Percentiles rank a stretch among this genome's conserved stretches.
Conservation (phyloP, 371 early-diverging fungal genomes). For the Syncephalis plumigaleata region DNA sequence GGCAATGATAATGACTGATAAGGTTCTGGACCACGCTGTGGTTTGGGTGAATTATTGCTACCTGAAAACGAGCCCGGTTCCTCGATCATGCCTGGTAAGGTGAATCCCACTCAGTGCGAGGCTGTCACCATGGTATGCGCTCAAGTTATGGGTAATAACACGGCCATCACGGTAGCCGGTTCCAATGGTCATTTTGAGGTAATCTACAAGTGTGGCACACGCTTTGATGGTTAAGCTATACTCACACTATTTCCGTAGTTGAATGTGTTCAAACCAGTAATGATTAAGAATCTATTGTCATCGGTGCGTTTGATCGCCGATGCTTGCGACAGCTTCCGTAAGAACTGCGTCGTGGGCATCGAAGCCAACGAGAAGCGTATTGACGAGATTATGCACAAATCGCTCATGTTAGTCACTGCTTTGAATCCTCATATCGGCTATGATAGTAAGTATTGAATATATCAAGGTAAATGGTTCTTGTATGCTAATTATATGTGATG, state of each 20-base stretch:
- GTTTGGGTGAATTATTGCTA: constrained; percentile 79
- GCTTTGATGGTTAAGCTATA: background rate
- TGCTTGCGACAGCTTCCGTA: constrained; percentile 67
- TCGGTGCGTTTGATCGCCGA: constrained; percentile 73
- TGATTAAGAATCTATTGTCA: constrained; percentile 87
- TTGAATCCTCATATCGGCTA: constrained; percentile 79
- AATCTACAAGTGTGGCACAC: constrained; percentile 6
- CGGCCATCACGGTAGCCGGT: constrained; percentile 75
- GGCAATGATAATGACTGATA: constrained; percentile 5
- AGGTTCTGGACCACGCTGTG: constrained; percentile 93
- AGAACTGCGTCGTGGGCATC: constrained; percentile 87
- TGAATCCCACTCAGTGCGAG: constrained; percentile 96
- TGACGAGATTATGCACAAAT: constrained; percentile 63
- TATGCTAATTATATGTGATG: background rate
- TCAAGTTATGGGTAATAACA: constrained; percentile 93
- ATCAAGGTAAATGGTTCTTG: too few species aligned
- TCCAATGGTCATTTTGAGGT: constrained; percentile 88
- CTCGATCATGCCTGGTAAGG: constrained; percentile 97
- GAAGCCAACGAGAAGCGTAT: constrained; percentile 77
- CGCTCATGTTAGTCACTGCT: constrained; percentile 81
- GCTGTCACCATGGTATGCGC: constrained; percentile 97
- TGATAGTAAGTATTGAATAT: constrained; percentile 17
- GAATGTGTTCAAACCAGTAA: constrained; percentile 94
- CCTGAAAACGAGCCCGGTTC: constrained; percentile 97
- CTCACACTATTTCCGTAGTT: constrained; percentile 19